A percentile compares a stretch with the other conserved stretches of the same genome.
phyloP scores from a whole-genome alignment of 108 stramenopile genomes.

The Conticribra weissflogii region DNA sequence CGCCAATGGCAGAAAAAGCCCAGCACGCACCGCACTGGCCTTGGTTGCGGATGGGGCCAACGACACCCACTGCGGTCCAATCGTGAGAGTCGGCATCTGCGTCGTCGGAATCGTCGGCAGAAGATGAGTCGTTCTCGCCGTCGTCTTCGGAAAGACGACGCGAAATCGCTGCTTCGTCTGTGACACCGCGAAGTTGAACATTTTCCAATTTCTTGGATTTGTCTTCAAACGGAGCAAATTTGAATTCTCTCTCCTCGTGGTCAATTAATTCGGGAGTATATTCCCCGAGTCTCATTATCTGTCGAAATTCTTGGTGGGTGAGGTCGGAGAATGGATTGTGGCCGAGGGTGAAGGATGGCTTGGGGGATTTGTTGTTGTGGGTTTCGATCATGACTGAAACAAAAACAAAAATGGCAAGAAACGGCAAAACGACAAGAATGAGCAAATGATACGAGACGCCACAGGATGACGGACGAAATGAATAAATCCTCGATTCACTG shows the following conservation, averaged over 20 bases:
- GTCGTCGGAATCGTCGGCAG: slow-evolving; percentile 3
- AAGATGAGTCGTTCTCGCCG: too few species aligned
- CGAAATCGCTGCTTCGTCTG: not conserved
- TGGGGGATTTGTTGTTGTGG: slow-evolving; percentile 79
- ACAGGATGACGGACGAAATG: not conserved
- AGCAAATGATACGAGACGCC: not conserved
- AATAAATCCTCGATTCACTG: not conserved
- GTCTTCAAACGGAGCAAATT: slow-evolving; percentile 23
- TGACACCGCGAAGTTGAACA: slow-evolving; percentile 12
- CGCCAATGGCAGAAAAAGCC: slow-evolving; percentile 96
- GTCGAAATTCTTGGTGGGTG: slow-evolving; percentile 86
- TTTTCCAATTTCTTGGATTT: slow-evolving; percentile 6
- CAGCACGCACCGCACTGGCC: slow-evolving; percentile 91
- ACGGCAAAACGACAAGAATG: too few species aligned
- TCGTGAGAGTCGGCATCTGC: slow-evolving; percentile 56
- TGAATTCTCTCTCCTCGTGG: slow-evolving; percentile 41
- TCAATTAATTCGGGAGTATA: slow-evolving; percentile 28
- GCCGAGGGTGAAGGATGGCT: slow-evolving; percentile 71
- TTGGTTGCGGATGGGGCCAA: slow-evolving; percentile 94
- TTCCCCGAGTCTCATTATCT: slow-evolving; percentile 62
- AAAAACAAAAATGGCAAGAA: too few species aligned
- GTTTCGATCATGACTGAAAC: slow-evolving; percentile 75
- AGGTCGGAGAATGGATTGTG: slow-evolving; percentile 94
- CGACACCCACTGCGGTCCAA: slow-evolving; percentile 83
- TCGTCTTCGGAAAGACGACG: slow-evolving; percentile 16